Evolutionary conservation across 495 filamentous ascomycete genomes (phyloP).

Genomic region (Talaromyces adpressus): DNA sequence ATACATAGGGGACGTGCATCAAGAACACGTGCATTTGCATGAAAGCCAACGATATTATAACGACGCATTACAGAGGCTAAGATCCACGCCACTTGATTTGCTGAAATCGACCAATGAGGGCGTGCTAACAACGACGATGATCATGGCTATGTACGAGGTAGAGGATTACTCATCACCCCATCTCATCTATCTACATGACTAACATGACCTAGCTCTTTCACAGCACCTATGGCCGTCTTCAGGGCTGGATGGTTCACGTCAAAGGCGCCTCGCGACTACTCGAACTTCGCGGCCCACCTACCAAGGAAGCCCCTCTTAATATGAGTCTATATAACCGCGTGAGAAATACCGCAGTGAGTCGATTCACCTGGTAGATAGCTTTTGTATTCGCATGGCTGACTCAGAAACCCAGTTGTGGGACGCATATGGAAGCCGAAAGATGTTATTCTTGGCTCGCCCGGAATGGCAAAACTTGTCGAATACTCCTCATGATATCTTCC

Average conservation of each 20-base stretch:
- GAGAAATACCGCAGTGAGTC: slow-evolving; percentile 5
- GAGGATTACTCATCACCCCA: not conserved
- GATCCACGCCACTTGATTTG: slow-evolving; percentile 3
- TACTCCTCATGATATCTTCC: slow-evolving; percentile 5
- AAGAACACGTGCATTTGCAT: slow-evolving; percentile 1
- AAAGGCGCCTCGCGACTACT: slow-evolving; percentile 6
- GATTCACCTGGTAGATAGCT: no score
- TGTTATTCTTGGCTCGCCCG: not conserved
- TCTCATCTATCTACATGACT: not conserved
- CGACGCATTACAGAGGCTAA: not conserved
- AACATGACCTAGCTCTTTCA: slow-evolving; percentile 1
- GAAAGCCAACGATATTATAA: slow-evolving; percentile 8
- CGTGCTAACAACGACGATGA: slow-evolving; percentile 7
- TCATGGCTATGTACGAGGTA: slow-evolving; percentile 10
- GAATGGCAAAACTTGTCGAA: slow-evolving; percentile 8
- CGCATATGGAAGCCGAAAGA: slow-evolving; percentile 7
- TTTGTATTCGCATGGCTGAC: not conserved
- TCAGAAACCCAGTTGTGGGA: not conserved
- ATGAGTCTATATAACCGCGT: slow-evolving; percentile 7
- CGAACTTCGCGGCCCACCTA: slow-evolving; percentile 5
- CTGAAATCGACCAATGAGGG: slow-evolving; percentile 8
- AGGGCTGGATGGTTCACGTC: slow-evolving; percentile 9
- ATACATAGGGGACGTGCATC: slow-evolving; percentile 1
- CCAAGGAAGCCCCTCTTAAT: slow-evolving; percentile 2
- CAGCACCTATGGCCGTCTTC: slow-evolving; percentile 3